Evolutionary conservation across 225 moss, liverwort and hornwort species (phyloP).

Genomic region (Physcomitrium patens): DNA sequence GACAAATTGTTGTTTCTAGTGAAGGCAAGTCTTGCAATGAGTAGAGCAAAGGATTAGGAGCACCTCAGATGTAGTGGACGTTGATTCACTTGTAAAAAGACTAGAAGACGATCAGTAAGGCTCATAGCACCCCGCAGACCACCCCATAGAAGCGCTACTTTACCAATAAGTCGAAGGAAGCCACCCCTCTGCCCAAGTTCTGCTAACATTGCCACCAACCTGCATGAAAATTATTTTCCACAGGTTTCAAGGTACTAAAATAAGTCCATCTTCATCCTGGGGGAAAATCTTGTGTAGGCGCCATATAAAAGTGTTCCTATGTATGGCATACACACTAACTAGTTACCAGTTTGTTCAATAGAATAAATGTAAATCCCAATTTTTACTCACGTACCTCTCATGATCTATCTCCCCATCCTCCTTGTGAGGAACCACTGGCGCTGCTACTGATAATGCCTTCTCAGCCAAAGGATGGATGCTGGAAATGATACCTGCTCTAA

Average conservation of each 20-base stretch:
- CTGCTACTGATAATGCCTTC: constrained; percentile 80
- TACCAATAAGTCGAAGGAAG: constrained; percentile 77
- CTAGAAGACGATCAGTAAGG: constrained; percentile 86
- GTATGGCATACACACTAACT: background rate
- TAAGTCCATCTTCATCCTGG: background rate
- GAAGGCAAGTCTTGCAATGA: background rate
- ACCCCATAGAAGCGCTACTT: constrained; percentile 93
- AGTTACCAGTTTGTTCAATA: background rate
- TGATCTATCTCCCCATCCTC: constrained; percentile 89
- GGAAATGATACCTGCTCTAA: constrained; percentile 51
- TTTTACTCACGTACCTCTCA: constrained; percentile 52
- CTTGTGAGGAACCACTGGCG: constrained; percentile 84
- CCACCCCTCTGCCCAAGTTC: constrained; percentile 90
- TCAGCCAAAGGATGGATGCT: constrained; percentile 66
- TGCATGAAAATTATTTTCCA: constrained; percentile 36
- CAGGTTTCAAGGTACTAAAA: background rate
- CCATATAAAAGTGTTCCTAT: background rate
- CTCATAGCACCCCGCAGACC: constrained; percentile 97
- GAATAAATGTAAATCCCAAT: background rate
- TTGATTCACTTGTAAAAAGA: constrained; percentile 61
- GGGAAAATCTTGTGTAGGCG: constrained; percentile 8
- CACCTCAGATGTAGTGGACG: constrained; percentile 82
- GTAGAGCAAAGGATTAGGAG: constrained; percentile 13
- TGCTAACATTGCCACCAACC: constrained; percentile 85
- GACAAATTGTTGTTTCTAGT: background rate